Conservation (phyloP, 257 asterid genomes). For the Capsicum rhomboideum region DNA sequence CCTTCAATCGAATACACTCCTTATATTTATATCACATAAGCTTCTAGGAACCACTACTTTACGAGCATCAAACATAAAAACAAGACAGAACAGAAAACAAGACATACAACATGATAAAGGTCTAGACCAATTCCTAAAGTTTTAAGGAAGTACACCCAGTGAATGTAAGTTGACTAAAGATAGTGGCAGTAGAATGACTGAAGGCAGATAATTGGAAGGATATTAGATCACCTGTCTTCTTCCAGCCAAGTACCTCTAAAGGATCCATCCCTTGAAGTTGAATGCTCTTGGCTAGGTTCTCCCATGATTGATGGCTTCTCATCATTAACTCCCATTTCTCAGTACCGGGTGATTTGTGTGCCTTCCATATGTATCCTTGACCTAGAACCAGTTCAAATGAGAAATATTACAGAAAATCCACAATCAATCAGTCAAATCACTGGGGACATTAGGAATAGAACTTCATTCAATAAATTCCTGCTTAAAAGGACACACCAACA, state of each 20-base stretch:
- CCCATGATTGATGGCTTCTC: slow-evolving; percentile 85
- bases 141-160: not conserved
- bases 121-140: not conserved
- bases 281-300: slow-evolving; percentile 50
- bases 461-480: not conserved
- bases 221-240: slow-evolving; percentile 54
- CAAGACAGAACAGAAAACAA: not conserved
- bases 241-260: slow-evolving; percentile 70
- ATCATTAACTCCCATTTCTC: slow-evolving; percentile 78
- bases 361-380: slow-evolving; percentile 96
- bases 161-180: not conserved
- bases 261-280: slow-evolving; percentile 68
- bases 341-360: slow-evolving; percentile 60
- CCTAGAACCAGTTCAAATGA: slow-evolving; percentile 48
- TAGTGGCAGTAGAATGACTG: not conserved
- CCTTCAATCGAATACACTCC: not conserved
- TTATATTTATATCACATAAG: not conserved
- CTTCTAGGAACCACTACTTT: not conserved
- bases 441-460: not conserved
- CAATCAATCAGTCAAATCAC: slow-evolving; percentile 12
- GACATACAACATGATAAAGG: not conserved
- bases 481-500: not conserved
- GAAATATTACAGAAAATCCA: slow-evolving; percentile 16
- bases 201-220: not conserved
- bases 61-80: not conserved